Evolutionary conservation across 495 filamentous ascomycete genomes (phyloP).

Genomic region (Tuber calosporum): DNA sequence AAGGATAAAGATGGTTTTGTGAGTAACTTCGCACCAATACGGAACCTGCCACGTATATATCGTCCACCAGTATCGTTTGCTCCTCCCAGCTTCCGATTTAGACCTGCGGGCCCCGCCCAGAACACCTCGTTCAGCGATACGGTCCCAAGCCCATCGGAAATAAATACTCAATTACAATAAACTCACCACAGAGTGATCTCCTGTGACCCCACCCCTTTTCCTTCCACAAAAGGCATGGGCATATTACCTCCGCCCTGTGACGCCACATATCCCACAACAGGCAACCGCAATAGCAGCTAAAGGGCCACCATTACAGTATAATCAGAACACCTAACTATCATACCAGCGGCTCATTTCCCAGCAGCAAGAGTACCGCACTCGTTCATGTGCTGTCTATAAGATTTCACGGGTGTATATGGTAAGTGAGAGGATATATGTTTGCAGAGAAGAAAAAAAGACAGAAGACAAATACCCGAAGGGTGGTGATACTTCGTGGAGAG

Average conservation of each 20-base stretch:
- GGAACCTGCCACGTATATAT: background rate
- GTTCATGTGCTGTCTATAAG: background rate
- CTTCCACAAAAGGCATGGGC: background rate
- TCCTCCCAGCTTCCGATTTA: background rate
- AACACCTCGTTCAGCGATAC: background rate
- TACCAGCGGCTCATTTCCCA: background rate
- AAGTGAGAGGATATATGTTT: background rate
- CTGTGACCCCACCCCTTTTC: background rate
- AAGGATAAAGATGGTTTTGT: no score
- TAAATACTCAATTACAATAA: background rate
- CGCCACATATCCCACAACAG: background rate
- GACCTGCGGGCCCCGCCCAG: accelerated
- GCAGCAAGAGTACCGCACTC: background rate
- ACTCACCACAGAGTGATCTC: background rate
- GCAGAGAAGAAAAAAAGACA: background rate
- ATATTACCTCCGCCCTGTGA: background rate
- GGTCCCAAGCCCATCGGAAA: background rate
- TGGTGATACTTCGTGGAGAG: background rate
- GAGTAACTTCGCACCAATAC: no score
- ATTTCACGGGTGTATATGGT: background rate
- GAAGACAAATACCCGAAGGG: background rate
- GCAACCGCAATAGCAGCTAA: background rate
- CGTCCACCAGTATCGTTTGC: background rate
- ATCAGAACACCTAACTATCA: background rate
- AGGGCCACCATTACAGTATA: no score